Evolutionary conservation across 2,329 filamentous ascomycete genomes (phyloP).

Genomic region (Cercospora beticola): DNA sequence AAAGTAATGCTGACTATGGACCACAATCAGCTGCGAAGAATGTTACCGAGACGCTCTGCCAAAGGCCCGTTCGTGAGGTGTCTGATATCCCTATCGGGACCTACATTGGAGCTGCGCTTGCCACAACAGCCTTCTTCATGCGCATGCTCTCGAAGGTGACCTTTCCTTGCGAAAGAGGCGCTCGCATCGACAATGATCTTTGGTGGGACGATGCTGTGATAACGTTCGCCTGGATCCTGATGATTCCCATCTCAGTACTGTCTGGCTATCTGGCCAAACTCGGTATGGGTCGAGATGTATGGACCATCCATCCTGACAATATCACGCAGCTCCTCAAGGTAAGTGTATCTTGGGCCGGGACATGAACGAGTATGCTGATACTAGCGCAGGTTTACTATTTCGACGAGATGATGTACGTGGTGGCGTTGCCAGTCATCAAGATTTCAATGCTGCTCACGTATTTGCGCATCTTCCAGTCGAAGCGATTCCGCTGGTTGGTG

Average conservation of each 20-base stretch:
- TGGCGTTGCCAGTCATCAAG: slow-evolving; percentile 10
- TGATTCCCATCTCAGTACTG: slow-evolving; percentile 19
- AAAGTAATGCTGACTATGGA: neutral
- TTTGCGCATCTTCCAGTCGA: slow-evolving; percentile 13
- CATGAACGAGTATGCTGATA: neutral
- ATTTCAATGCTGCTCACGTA: slow-evolving; percentile 16
- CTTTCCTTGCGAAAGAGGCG: slow-evolving; percentile 14
- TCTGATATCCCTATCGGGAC: neutral
- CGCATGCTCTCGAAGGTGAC: slow-evolving; percentile 14
- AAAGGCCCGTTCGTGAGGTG: slow-evolving; percentile 6
- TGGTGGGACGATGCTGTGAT: slow-evolving; percentile 25
- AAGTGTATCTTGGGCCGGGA: neutral
- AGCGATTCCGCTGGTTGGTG: slow-evolving; percentile 5
- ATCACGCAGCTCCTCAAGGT: slow-evolving; percentile 20
- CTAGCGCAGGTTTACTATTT: slow-evolving; percentile 18
- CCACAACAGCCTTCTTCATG: slow-evolving; percentile 6
- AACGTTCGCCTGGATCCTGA: slow-evolving; percentile 13
- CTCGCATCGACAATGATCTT: slow-evolving; percentile 18
- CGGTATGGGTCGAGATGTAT: slow-evolving; percentile 19
- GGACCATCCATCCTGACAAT: slow-evolving; percentile 22
- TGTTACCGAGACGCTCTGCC: slow-evolving; percentile 12
- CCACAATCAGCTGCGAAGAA: slow-evolving; percentile 4
- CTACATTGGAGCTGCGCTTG: neutral
- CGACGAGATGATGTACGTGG: slow-evolving; percentile 17
- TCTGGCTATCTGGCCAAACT: slow-evolving; percentile 11